phyloP scores from a whole-genome alignment of 75 land plant genomes.

The Pinus albicaulis region DNA sequence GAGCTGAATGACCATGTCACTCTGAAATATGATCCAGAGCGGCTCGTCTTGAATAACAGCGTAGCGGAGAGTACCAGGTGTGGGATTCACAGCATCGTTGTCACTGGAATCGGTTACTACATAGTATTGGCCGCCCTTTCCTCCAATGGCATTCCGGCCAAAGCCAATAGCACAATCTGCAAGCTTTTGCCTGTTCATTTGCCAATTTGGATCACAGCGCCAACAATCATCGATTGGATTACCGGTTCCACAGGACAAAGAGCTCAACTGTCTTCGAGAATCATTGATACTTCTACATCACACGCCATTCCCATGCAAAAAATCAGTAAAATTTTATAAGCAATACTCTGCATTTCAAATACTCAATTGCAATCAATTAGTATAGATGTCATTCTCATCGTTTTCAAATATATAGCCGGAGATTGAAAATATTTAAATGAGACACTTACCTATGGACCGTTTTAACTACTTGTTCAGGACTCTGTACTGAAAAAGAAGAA shows the following conservation, averaged over 20 bases:
- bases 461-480: neutral
- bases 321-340: neutral
- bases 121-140: slow-evolving; percentile 28
- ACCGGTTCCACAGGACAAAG: slow-evolving; percentile 22
- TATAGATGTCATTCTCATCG: neutral
- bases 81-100: slow-evolving; percentile 27
- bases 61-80: neutral
- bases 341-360: neutral
- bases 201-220: slow-evolving; percentile 40
- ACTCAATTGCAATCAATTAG: neutral
- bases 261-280: slow-evolving; percentile 1
- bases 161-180: slow-evolving; percentile 52
- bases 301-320: neutral
- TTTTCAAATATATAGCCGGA: neutral
- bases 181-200: slow-evolving; percentile 28
- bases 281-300: slow-evolving; percentile 6
- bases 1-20: slow-evolving; percentile 60
- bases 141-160: slow-evolving; percentile 42
- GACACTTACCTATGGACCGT: neutral
- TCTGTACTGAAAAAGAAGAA: neutral
- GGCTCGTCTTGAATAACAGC: neutral
- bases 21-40: slow-evolving; percentile 71
- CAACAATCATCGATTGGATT: slow-evolving; percentile 49
- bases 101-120: slow-evolving; percentile 51
- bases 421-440: neutral